These are phyloP conservation scores for Phytophthora multivora DNA, from an alignment of 352 stramenopile genomes.

Conservation along the genomic window DNA sequence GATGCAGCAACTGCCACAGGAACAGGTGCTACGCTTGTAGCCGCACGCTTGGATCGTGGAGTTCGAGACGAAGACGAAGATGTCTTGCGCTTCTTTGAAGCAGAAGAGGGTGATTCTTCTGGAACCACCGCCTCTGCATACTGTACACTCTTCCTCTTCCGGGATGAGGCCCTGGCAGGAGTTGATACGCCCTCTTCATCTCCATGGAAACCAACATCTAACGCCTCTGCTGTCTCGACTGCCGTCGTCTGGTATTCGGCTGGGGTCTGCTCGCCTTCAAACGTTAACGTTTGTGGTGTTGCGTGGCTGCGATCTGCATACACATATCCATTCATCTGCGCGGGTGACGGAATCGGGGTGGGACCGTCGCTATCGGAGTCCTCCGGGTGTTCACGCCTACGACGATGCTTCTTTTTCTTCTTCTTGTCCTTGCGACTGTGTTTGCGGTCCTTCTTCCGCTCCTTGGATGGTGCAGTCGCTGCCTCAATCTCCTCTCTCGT, in stretches of 20 bases:
- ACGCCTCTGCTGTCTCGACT: slow-evolving; percentile 12
- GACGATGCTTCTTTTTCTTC: slow-evolving; percentile 52
- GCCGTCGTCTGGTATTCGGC: background rate
- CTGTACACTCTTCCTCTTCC: slow-evolving; percentile 37
- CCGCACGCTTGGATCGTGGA: slow-evolving; percentile 20
- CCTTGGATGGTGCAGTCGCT: slow-evolving; percentile 27
- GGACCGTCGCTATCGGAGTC: slow-evolving; percentile 61
- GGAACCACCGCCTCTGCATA: slow-evolving; percentile 17
- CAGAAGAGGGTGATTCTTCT: slow-evolving; percentile 25
- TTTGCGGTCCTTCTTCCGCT: slow-evolving; percentile 67
- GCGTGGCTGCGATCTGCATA: slow-evolving; percentile 41
- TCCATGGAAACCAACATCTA: slow-evolving; percentile 9
- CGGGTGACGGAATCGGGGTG: slow-evolving; percentile 46
- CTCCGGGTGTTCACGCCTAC: slow-evolving; percentile 47
- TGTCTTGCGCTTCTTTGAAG: slow-evolving; percentile 40
- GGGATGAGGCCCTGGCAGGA: slow-evolving; percentile 27
- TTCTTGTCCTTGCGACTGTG: slow-evolving; percentile 59
- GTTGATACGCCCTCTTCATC: slow-evolving; percentile 13
- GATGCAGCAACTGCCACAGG: slow-evolving; percentile 21
- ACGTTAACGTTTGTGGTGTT: slow-evolving; percentile 19
- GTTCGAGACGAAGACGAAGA: slow-evolving; percentile 29
- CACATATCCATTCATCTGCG: slow-evolving; percentile 50
- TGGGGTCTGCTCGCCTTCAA: slow-evolving; percentile 5
- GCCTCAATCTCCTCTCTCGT: slow-evolving; percentile 44
- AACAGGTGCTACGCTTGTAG: slow-evolving; percentile 14